Conservation (phyloP, 257 asterid genomes). For the Scutellaria barbata region DNA sequence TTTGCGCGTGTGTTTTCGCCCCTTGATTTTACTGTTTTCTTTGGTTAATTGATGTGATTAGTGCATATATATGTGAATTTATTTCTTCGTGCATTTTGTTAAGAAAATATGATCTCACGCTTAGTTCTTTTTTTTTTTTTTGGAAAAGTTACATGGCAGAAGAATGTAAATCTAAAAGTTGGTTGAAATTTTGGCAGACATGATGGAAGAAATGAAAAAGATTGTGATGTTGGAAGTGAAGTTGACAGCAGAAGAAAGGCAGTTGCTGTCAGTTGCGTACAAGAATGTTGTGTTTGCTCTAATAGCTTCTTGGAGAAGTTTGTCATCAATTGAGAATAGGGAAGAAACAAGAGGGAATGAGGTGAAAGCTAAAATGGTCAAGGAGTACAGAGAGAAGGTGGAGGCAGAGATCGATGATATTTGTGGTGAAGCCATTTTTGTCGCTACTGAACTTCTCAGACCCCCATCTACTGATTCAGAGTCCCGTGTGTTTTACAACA, state of each 20-base stretch:
- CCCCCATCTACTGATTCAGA: conserved; percentile 55
- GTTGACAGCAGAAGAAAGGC: conserved; percentile 70
- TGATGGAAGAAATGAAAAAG: conserved; percentile 62
- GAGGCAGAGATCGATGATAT: conserved; percentile 64
- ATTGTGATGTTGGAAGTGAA: conserved; percentile 68
- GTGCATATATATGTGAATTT: too few species aligned
- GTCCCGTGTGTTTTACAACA: conserved; percentile 67
- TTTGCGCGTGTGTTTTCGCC: background rate
- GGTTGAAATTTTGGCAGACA: conserved; percentile 40
- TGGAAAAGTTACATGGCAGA: too few species aligned
- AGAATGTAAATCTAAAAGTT: too few species aligned
- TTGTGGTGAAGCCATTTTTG: conserved; percentile 58
- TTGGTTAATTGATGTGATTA: too few species aligned
- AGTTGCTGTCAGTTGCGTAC: conserved; percentile 71
- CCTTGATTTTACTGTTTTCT: background rate
- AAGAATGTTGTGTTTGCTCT: conserved; percentile 72
- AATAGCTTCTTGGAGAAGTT: conserved; percentile 76
- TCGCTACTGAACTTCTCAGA: conserved; percentile 67
- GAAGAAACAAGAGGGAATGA: conserved; percentile 43
- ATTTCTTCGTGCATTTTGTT: too few species aligned
- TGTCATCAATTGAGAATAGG: conserved; percentile 74
- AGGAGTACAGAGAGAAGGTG: conserved; percentile 68
- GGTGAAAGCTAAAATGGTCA: conserved; percentile 40
- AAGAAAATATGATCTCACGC: too few species aligned
- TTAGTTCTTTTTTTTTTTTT: too few species aligned